Conservation (phyloP, 768 basidiomycete species). For the Pluteus cervinus region DNA sequence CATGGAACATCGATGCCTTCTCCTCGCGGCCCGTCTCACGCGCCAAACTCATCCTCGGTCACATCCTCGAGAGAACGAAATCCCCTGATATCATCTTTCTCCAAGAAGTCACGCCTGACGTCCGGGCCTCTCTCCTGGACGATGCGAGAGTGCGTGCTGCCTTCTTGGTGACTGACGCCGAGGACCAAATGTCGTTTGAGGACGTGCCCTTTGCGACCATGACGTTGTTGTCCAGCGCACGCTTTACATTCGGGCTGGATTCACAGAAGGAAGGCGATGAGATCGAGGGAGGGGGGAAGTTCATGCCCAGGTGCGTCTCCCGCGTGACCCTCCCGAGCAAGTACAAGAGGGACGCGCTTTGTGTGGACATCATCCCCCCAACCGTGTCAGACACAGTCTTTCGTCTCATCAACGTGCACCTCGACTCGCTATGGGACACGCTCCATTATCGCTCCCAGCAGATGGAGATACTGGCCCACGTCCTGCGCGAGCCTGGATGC, state of each 20-base stretch:
- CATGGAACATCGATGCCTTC: slow-evolving; percentile 32
- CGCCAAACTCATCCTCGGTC: slow-evolving; percentile 25
- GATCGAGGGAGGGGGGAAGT: slow-evolving; percentile 17
- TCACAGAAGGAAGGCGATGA: slow-evolving; percentile 14
- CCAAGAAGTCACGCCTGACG: slow-evolving; percentile 30
- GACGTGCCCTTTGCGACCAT: slow-evolving; percentile 28
- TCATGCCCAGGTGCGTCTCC: slow-evolving; percentile 21
- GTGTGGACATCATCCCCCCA: slow-evolving; percentile 25
- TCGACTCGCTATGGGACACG: slow-evolving; percentile 23
- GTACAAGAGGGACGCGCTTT: slow-evolving; percentile 31
- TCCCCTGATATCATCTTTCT: slow-evolving; percentile 30
- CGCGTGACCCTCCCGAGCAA: slow-evolving; percentile 28
- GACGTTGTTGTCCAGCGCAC: slow-evolving; percentile 28
- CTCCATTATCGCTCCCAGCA: slow-evolving; percentile 19
- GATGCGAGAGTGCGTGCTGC: slow-evolving; percentile 24
- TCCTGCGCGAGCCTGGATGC: slow-evolving; percentile 36
- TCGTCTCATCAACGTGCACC: slow-evolving; percentile 34
- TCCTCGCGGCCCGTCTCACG: slow-evolving; percentile 22
- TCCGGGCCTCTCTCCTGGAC: slow-evolving; percentile 24
- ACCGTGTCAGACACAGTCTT: slow-evolving; percentile 13
- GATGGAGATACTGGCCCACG: slow-evolving; percentile 24
- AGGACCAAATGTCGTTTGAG: slow-evolving; percentile 28
- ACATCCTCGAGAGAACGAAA: slow-evolving; percentile 24
- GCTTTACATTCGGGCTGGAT: slow-evolving; percentile 20
- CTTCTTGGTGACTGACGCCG: slow-evolving; percentile 31